A percentile compares a stretch with the other conserved stretches of the same genome.
Conservation (phyloP, 805 yeast genomes). For the Grigorovia transvaalensis region DNA sequence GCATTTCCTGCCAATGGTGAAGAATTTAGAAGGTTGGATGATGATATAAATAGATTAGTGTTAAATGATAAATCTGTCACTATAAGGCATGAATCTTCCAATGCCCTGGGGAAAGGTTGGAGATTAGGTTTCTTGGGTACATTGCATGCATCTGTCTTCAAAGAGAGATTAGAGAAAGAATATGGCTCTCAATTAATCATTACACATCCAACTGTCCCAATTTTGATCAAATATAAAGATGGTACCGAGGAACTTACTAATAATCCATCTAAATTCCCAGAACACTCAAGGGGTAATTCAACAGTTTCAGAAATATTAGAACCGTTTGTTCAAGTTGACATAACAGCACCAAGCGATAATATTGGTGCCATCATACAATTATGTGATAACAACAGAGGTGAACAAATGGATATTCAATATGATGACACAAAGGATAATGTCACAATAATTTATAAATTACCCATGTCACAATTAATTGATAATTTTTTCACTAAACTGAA, state of each 20-base stretch:
- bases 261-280: conserved; percentile 92
- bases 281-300: conserved; percentile 21
- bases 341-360: conserved; percentile 86
- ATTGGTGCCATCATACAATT: conserved; percentile 78
- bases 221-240: conserved; percentile 57
- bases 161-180: conserved; percentile 83
- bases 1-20: conserved; percentile 95
- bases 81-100: conserved; percentile 80
- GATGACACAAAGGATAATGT: conserved; percentile 67
- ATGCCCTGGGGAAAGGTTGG: conserved; percentile 97
- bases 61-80: conserved; percentile 88
- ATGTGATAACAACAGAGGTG: conserved; percentile 77
- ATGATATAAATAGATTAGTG: conserved; percentile 77
- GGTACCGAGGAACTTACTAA: conserved; percentile 59
- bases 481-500: conserved; percentile 92
- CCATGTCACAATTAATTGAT: conserved; percentile 83
- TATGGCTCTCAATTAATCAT: conserved; percentile 87
- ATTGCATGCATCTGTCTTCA: conserved; percentile 87
- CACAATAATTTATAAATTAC: conserved; percentile 65
- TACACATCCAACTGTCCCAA: conserved; percentile 95
- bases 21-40: conserved; percentile 82
- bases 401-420: conserved; percentile 69
- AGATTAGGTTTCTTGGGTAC: conserved; percentile 91
- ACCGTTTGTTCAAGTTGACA: conserved; percentile 82
- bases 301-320: conserved; percentile 48